These are phyloP conservation scores for Chalciporus piperatoides DNA, from an alignment of 1,284 basidiomycete genomes.

Conservation along the genomic window DNA sequence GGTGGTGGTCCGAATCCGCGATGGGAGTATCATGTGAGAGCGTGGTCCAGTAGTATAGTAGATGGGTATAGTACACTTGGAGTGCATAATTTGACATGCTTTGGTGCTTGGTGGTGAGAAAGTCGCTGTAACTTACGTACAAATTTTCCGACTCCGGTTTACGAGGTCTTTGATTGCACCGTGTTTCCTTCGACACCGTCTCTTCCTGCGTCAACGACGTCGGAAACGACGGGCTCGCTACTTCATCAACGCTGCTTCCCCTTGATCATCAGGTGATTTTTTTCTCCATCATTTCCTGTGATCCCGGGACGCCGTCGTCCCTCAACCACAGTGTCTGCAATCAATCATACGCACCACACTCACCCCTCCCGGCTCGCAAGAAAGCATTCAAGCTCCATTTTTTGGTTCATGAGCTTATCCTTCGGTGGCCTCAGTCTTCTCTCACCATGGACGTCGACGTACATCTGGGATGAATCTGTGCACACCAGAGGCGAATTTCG, in stretches of 20 bases:
- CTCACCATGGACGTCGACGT: slow-evolving; percentile 53
- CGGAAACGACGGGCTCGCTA: slow-evolving; percentile 14
- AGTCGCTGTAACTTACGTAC: slow-evolving; percentile 19
- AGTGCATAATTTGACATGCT: not conserved
- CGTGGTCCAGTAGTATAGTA: too few species aligned
- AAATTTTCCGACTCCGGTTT: slow-evolving; percentile 29
- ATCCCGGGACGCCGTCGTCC: slow-evolving; percentile 13
- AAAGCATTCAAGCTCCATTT: slow-evolving; percentile 24
- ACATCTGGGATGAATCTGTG: slow-evolving; percentile 47
- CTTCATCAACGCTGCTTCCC: not conserved
- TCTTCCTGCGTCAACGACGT: slow-evolving; percentile 21
- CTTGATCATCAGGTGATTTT: not conserved
- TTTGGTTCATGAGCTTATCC: slow-evolving; percentile 61
- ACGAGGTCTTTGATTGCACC: slow-evolving; percentile 17
- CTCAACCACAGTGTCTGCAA: slow-evolving; percentile 29
- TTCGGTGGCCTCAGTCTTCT: slow-evolving; percentile 59
- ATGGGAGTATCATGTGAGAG: not conserved
- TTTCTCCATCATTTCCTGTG: slow-evolving; percentile 1
- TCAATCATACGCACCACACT: slow-evolving; percentile 21
- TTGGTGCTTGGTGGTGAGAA: slow-evolving; percentile 11
- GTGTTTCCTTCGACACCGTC: too few species aligned
- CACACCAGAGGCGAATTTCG: slow-evolving; percentile 59
- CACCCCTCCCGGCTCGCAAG: slow-evolving; percentile 18
- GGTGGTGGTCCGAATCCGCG: not conserved
- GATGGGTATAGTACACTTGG: too few species aligned